Evolutionary conservation across 2,329 filamentous ascomycete genomes (phyloP).

Genomic region (Acarospora socialis): DNA sequence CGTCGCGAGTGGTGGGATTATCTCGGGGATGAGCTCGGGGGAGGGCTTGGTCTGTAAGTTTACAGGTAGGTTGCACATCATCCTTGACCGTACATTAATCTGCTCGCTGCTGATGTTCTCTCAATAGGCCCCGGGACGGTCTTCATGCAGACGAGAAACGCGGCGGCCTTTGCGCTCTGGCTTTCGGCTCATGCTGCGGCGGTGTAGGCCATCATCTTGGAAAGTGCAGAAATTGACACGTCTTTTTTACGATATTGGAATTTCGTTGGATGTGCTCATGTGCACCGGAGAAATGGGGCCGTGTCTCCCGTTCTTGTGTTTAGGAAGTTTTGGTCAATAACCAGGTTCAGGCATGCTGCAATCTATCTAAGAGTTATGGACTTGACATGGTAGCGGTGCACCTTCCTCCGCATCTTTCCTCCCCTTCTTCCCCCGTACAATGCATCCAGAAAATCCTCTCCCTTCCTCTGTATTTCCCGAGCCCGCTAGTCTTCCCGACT

Average conservation of each 20-base stretch:
- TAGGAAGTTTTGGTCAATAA: no score
- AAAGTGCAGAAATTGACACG: background rate
- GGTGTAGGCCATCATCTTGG: background rate
- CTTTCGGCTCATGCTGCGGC: conserved; percentile 29
- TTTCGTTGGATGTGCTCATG: no score
- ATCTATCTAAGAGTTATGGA: no score
- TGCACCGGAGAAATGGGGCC: no score
- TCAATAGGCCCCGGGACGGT: conserved; percentile 64
- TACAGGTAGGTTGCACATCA: conserved; percentile 36
- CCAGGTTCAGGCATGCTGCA: no score
- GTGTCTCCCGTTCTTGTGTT: no score
- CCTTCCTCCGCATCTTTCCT: no score
- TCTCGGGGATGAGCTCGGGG: conserved; percentile 67
- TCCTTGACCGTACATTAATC: background rate
- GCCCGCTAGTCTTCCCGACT: background rate
- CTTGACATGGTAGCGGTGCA: no score
- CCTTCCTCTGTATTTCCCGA: background rate
- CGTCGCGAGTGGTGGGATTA: conserved; percentile 76
- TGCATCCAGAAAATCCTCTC: background rate
- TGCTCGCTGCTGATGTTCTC: background rate
- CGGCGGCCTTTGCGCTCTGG: conserved; percentile 46
- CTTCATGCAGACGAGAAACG: conserved; percentile 84
- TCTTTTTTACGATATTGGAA: no score
- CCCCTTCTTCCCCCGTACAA: background rate
- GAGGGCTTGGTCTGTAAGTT: conserved; percentile 95